These are phyloP conservation scores for Lachnellula suecica DNA, from an alignment of 2,329 filamentous ascomycete genomes.

Conservation along the genomic window DNA sequence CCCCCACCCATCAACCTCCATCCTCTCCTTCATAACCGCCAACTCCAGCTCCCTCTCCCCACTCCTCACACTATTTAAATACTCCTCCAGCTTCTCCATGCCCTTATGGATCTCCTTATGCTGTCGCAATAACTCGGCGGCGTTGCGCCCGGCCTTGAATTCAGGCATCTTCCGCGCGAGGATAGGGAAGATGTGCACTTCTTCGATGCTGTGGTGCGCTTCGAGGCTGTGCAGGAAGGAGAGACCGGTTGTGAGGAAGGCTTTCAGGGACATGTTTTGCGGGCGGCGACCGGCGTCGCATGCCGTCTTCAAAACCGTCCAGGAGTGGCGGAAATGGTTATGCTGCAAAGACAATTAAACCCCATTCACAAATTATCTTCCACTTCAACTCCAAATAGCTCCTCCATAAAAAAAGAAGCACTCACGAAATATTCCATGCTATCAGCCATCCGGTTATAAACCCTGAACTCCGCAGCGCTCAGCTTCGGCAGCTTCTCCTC, in stretches of 20 bases:
- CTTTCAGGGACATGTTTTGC: slow-evolving; percentile 60
- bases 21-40: slow-evolving; percentile 61
- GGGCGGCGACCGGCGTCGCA: slow-evolving; percentile 61
- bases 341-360: too few species aligned
- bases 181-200: slow-evolving; percentile 75
- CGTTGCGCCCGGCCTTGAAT: slow-evolving; percentile 53
- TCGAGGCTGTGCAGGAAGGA: slow-evolving; percentile 70
- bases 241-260: slow-evolving; percentile 68
- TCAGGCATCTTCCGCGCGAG: slow-evolving; percentile 78
- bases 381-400: background rate
- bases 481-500: slow-evolving; percentile 48
- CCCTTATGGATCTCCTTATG: slow-evolving; percentile 79
- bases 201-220: slow-evolving; percentile 80
- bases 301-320: slow-evolving; percentile 69
- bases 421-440: slow-evolving; percentile 62
- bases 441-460: slow-evolving; percentile 63
- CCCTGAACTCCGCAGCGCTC: slow-evolving; percentile 53
- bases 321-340: slow-evolving; percentile 72
- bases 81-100: slow-evolving; percentile 65
- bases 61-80: slow-evolving; percentile 59
- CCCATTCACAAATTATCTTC: too few species aligned
- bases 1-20: slow-evolving; percentile 69
- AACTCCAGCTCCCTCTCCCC: slow-evolving; percentile 62
- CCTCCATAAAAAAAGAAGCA: slow-evolving; percentile 6
- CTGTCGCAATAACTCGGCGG: slow-evolving; percentile 69